These are phyloP conservation scores for Harringtonia lauricola DNA, from an alignment of 2,329 filamentous ascomycete genomes.

Conservation along the genomic window DNA sequence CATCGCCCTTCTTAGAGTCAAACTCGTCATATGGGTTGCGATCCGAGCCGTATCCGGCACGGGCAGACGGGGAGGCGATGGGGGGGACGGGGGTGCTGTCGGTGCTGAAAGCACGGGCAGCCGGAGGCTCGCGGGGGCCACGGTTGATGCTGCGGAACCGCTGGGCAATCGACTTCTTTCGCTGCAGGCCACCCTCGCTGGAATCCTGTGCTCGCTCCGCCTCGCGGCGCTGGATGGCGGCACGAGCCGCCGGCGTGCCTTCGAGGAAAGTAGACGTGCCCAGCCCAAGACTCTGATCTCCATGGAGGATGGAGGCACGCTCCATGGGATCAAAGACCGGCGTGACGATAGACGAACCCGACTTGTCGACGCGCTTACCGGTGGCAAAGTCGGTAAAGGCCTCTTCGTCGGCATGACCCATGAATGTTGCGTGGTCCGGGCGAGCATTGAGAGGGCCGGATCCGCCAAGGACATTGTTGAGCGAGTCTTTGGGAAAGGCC, in stretches of 20 bases:
- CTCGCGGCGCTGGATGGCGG: constrained; percentile 65
- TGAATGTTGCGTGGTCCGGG: constrained; percentile 77
- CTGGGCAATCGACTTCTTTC: constrained; percentile 92
- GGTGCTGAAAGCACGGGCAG: constrained; percentile 16
- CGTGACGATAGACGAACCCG: constrained; percentile 21
- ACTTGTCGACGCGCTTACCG: constrained; percentile 15
- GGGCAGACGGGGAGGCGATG: constrained; percentile 14
- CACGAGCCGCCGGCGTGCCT: constrained; percentile 75
- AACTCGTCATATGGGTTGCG: constrained; percentile 76
- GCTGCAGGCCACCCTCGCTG: constrained; percentile 51
- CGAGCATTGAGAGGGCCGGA: constrained; percentile 72
- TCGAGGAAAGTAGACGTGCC: constrained; percentile 95
- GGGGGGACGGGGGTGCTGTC: constrained; percentile 15
- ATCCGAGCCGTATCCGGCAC: constrained; percentile 27
- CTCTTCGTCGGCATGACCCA: constrained; percentile 70
- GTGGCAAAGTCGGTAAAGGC: constrained; percentile 66
- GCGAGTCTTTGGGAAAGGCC: constrained; percentile 84
- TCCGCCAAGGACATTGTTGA: constrained; percentile 86
- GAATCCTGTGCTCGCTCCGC: constrained; percentile 52
- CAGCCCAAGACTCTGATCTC: constrained; percentile 70
- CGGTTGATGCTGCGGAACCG: constrained; percentile 78
- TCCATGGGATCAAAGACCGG: constrained; percentile 56
- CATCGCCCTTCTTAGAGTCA: constrained; percentile 45
- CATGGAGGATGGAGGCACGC: constrained; percentile 65
- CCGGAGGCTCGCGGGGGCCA: constrained; percentile 47